Percentiles rank a stretch among this genome's conserved stretches.
Conservation (phyloP, 2,329 filamentous ascomycete genomes). For the Arthrinium puccinioides region DNA sequence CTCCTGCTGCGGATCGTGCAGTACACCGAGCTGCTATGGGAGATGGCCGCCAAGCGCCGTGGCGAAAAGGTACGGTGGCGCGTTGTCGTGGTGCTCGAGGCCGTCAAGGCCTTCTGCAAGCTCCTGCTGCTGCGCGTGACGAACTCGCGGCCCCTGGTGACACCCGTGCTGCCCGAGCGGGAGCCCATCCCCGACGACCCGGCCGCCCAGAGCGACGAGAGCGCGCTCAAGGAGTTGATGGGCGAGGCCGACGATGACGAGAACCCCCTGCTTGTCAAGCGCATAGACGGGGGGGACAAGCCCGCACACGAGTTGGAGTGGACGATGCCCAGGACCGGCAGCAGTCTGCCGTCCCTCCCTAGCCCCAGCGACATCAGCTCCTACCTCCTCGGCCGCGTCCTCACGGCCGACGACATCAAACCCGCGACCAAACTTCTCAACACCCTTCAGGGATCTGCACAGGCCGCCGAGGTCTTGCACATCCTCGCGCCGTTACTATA, state of each 20-base stretch:
- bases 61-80: conserved; percentile 81
- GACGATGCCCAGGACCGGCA: conserved; percentile 90
- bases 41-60: conserved; percentile 88
- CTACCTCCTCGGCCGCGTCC: conserved; percentile 82
- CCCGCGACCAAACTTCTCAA: conserved; percentile 83
- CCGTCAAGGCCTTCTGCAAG: conserved; percentile 77
- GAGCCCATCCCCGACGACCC: conserved; percentile 63
- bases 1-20: conserved; percentile 81
- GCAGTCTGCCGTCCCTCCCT: conserved; percentile 77
- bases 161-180: conserved; percentile 77
- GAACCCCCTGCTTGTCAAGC: conserved; percentile 19
- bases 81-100: conserved; percentile 77
- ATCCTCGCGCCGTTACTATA: conserved; percentile 86
- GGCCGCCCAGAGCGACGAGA: conserved; percentile 44
- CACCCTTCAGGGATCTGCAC: conserved; percentile 63
- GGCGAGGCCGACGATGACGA: conserved; percentile 32
- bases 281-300: conserved; percentile 35
- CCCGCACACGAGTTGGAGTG: conserved; percentile 59
- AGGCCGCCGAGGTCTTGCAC: conserved; percentile 82
- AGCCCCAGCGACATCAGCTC: conserved; percentile 74
- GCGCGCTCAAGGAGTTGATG: conserved; percentile 22
- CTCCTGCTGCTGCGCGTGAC: conserved; percentile 76
- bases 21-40: conserved; percentile 93
- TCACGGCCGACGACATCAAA: conserved; percentile 95
- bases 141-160: conserved; percentile 73